phyloP scores from a whole-genome alignment of 1,284 basidiomycete genomes.

The Austroboletus rostrupii region DNA sequence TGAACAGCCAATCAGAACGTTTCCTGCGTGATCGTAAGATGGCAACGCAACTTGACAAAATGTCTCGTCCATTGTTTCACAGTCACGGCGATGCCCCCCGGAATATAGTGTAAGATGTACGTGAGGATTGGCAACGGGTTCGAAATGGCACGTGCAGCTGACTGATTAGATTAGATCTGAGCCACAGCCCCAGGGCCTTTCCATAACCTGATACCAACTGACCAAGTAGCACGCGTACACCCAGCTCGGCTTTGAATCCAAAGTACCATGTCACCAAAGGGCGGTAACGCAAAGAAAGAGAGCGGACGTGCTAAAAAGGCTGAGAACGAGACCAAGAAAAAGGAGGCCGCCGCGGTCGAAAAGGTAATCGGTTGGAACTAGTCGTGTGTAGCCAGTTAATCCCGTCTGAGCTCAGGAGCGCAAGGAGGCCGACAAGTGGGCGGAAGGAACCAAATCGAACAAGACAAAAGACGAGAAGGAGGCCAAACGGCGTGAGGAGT shows the following conservation, averaged over 20 bases:
- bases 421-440: constrained; percentile 80
- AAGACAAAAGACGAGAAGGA: constrained; percentile 69
- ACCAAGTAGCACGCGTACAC: constrained; percentile 1
- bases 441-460: constrained; percentile 64
- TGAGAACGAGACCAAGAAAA: constrained; percentile 84
- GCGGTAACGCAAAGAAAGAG: constrained; percentile 88
- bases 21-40: too few relatives aligned
- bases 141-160: too few relatives aligned
- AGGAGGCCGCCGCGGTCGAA: constrained; percentile 53
- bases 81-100: too few relatives aligned
- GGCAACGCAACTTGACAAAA: too few relatives aligned
- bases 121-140: too few relatives aligned
- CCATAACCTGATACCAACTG: constrained; percentile 1
- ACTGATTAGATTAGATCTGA: too few relatives aligned
- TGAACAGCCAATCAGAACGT: too few relatives aligned
- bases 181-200: constrained; percentile 10
- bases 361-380: constrained; percentile 39
- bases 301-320: constrained; percentile 86
- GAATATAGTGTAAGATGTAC: too few relatives aligned
- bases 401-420: constrained; percentile 48
- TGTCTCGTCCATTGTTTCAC: too few relatives aligned
- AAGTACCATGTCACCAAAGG: constrained; percentile 72
- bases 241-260: constrained; percentile 6
- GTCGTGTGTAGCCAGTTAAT: constrained; percentile 4
- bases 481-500: constrained; percentile 69